A percentile compares a stretch with the other conserved stretches of the same genome.
phyloP scores from a whole-genome alignment of 768 basidiomycete species.

The Auricularia heimuer region DNA sequence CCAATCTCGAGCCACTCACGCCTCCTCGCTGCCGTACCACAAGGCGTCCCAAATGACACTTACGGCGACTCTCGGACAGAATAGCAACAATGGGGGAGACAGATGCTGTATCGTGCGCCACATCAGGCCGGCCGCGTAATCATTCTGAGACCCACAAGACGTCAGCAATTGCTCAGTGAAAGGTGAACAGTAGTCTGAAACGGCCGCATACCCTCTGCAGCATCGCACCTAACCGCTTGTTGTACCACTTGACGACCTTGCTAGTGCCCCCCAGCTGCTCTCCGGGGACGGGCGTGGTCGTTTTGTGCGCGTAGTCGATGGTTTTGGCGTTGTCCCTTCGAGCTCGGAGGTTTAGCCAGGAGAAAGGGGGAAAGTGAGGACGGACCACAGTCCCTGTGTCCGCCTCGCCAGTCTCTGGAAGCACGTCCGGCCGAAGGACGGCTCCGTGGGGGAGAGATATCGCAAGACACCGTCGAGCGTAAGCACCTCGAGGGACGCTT shows the following conservation, averaged over 20 bases:
- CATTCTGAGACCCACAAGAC: conserved; percentile 4
- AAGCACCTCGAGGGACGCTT: neutral
- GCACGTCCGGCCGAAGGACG: neutral
- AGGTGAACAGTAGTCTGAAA: too few relatives aligned
- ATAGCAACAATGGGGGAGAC: conserved; percentile 6
- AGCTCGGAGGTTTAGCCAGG: neutral
- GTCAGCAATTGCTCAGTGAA: too few relatives aligned
- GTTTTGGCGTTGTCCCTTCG: neutral
- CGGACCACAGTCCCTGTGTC: neutral
- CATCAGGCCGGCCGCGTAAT: conserved; percentile 6
- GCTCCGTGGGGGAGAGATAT: neutral
- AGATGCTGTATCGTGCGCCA: conserved; percentile 10
- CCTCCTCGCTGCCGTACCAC: too few relatives aligned
- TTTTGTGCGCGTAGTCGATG: neutral
- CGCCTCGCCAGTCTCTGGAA: neutral
- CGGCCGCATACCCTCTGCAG: neutral
- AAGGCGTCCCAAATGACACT: too few relatives aligned
- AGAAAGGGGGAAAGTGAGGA: neutral
- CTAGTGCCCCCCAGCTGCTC: neutral
- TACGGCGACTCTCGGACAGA: too few relatives aligned
- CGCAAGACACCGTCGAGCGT: neutral
- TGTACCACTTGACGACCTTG: neutral
- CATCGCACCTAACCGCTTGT: neutral
- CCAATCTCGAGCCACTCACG: too few relatives aligned
- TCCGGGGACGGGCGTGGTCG: neutral